These are phyloP conservation scores for Rhodotorula sp. DNA, from an alignment of 1,284 basidiomycete genomes.

Conservation along the genomic window DNA sequence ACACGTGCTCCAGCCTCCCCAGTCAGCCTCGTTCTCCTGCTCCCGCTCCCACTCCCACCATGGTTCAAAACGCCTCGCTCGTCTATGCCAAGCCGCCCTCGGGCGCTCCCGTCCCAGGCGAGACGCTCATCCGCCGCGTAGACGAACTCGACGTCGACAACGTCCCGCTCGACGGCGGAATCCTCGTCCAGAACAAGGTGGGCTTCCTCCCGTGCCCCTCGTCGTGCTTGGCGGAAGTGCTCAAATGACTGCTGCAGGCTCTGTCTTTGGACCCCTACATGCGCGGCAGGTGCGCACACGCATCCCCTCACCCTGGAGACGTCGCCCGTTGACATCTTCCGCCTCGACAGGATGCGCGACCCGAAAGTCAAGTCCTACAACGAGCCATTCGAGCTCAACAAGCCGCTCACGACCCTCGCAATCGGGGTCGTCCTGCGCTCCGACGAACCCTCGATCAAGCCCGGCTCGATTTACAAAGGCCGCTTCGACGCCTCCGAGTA, in stretches of 20 bases:
- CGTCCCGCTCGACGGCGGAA: slow-evolving; percentile 57
- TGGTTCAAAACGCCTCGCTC: slow-evolving; percentile 40
- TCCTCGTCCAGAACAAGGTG: slow-evolving; percentile 56
- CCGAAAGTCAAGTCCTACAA: slow-evolving; percentile 36
- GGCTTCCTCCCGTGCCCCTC: not conserved
- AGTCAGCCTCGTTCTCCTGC: too few relatives aligned
- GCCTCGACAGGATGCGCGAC: slow-evolving; percentile 25
- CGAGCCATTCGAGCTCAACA: slow-evolving; percentile 29
- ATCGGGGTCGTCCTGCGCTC: slow-evolving; percentile 38
- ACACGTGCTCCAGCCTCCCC: too few relatives aligned
- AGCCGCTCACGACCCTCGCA: slow-evolving; percentile 25
- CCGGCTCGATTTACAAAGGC: slow-evolving; percentile 31
- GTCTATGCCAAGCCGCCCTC: slow-evolving; percentile 51
- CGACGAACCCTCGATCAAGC: slow-evolving; percentile 28
- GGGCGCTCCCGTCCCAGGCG: slow-evolving; percentile 57
- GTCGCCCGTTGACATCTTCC: too few relatives aligned
- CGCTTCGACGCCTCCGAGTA: slow-evolving; percentile 25
- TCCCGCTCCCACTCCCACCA: not conserved
- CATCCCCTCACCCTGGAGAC: too few relatives aligned
- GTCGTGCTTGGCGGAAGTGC: too few relatives aligned
- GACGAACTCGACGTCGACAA: slow-evolving; percentile 57
- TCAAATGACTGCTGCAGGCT: slow-evolving; percentile 23
- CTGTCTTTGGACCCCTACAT: slow-evolving; percentile 58
- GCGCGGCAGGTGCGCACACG: slow-evolving; percentile 41
- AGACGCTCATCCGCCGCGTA: slow-evolving; percentile 54